These are phyloP conservation scores for Capsicum baccatum DNA, from an alignment of 257 asterid genomes.

Conservation along the genomic window DNA sequence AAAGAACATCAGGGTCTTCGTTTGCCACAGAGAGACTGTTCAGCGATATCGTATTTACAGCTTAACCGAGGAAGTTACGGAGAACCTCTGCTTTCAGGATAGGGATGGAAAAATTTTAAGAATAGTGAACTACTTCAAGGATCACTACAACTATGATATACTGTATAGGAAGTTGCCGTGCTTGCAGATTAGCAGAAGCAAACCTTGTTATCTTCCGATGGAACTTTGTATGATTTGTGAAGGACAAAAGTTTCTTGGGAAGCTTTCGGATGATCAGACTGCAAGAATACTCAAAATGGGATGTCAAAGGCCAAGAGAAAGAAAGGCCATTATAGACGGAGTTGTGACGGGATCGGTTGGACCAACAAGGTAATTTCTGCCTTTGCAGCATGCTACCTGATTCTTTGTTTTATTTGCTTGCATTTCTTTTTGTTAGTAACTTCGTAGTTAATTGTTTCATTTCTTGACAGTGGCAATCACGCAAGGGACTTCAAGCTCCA, in stretches of 20 bases:
- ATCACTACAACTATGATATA: constrained; percentile 79
- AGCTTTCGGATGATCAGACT: constrained; percentile 93
- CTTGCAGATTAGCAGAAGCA: constrained; percentile 86
- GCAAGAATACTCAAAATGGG: constrained; percentile 83
- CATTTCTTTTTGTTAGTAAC: constrained; percentile 12
- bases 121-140: constrained; percentile 74
- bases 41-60: constrained; percentile 80
- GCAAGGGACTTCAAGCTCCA: constrained; percentile 72
- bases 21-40: constrained; percentile 80
- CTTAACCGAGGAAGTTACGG: constrained; percentile 71
- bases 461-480: constrained; percentile 64
- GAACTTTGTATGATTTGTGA: constrained; percentile 95
- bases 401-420: neutral
- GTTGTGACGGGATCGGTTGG: constrained; percentile 89
- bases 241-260: constrained; percentile 97
- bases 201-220: constrained; percentile 91
- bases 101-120: constrained; percentile 68
- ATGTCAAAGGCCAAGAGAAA: constrained; percentile 78
- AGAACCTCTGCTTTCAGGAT: constrained; percentile 72
- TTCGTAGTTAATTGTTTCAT: constrained; percentile 15
- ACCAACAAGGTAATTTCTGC: constrained; percentile 73
- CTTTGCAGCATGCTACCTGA: neutral
- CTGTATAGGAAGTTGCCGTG: constrained; percentile 79
- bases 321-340: constrained; percentile 67
- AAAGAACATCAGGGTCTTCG: constrained; percentile 83